Conservation (phyloP, 2,329 filamentous ascomycete genomes). For the Elsinoe batatas region DNA sequence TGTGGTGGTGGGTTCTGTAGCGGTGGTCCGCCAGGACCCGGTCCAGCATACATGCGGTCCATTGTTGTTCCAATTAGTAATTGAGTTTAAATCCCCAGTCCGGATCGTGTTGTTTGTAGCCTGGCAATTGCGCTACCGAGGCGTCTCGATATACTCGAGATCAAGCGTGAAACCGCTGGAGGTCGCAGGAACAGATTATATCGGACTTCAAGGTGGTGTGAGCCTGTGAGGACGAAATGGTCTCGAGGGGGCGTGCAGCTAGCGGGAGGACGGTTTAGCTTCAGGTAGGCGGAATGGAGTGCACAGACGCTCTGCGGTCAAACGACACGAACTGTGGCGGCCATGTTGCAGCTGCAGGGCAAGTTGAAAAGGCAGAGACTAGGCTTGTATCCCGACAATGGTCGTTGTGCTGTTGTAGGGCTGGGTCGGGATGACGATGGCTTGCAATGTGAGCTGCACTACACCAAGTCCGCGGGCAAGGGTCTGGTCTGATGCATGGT, state of each 20-base stretch:
- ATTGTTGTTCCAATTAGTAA: constrained; percentile 6
- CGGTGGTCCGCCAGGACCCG: not conserved
- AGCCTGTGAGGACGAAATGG: not conserved
- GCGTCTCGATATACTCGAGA: not conserved
- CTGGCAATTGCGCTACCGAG: not conserved
- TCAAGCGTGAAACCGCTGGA: not conserved
- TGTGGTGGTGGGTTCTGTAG: constrained; percentile 13
- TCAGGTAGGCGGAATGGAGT: not conserved
- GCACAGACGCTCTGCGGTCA: not conserved
- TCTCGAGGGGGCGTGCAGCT: not conserved
- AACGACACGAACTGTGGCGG: not conserved
- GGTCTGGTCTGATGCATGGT: not conserved
- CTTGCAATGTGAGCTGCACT: not conserved
- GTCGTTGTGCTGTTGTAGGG: not conserved
- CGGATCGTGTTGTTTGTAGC: not conserved
- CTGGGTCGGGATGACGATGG: not conserved
- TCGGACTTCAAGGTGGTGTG: not conserved
- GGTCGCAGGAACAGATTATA: not conserved
- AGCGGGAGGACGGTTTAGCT: not conserved
- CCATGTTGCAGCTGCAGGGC: not conserved
- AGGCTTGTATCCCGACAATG: not conserved
- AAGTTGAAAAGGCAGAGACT: not conserved
- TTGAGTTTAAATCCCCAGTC: not conserved
- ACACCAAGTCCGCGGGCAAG: too few relatives aligned
- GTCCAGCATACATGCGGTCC: constrained; percentile 1